These are phyloP conservation scores for Colletotrichum tofieldiae DNA, from an alignment of 2,329 filamentous ascomycete genomes.

Conservation along the genomic window DNA sequence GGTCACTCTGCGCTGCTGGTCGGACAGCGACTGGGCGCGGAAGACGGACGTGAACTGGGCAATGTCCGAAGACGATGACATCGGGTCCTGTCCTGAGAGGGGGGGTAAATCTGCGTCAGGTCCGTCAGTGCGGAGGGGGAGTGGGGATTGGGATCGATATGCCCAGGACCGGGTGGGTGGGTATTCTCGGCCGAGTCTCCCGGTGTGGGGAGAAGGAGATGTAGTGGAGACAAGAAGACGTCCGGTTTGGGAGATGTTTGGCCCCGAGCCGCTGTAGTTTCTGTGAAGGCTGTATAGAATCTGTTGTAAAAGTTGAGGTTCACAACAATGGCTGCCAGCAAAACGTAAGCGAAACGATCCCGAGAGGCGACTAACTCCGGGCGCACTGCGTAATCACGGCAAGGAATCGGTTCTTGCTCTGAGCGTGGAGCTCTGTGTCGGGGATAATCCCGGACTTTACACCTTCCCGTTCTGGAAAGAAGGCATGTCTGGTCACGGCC, in stretches of 20 bases:
- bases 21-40: slow-evolving; percentile 50
- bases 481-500: background rate
- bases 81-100: background rate
- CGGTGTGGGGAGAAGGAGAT: background rate
- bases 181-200: slow-evolving; percentile 1
- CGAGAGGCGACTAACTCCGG: background rate
- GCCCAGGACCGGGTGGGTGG: background rate
- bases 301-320: background rate
- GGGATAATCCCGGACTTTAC: slow-evolving; percentile 3
- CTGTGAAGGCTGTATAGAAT: background rate
- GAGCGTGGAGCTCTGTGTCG: background rate
- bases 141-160: background rate
- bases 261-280: background rate
- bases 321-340: background rate
- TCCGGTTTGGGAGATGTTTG: background rate
- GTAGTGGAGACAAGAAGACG: background rate
- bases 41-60: slow-evolving; percentile 54
- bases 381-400: background rate
- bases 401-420: background rate
- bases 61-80: slow-evolving; percentile 35
- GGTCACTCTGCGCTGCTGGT: slow-evolving; percentile 51
- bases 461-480: slow-evolving; percentile 10
- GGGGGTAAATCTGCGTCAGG: slow-evolving; percentile 1
- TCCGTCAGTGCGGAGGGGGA: background rate
- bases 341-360: background rate